Evolutionary conservation across 2,329 filamentous ascomycete genomes (phyloP), one percentile per base, ranked within the genome.

Genomic region (Colletotrichum tanaceti): DNA sequence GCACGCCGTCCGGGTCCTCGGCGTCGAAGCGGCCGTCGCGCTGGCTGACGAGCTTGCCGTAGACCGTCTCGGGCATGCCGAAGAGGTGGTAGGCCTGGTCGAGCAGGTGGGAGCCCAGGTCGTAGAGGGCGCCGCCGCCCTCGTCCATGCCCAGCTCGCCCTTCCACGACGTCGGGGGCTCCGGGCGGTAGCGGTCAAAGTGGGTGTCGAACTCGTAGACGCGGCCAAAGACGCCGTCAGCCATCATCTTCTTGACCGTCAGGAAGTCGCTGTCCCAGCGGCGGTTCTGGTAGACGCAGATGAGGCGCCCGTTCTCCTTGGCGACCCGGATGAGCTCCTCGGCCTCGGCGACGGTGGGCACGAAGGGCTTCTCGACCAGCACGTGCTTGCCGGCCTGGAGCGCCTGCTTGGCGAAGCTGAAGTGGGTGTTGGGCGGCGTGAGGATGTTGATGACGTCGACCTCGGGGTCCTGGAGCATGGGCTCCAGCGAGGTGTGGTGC

Each of bases 341-440:
- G 13, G 92, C 92, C 79, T 94, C 89, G 66, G 86, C 83, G 1
- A 86, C 83, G 1, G 89, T 91, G 22, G 92, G 90, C 14, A 93
- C 91, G 77, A 95, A 95, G 2, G 93, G 93, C 82, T 95, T 95
- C 82, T 95, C 93, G 57, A 91, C 90, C 60, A 95, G 83, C 32
- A 94, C 90, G 77, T 95, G 90, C 82, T 94, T 94, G 73, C 90
- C 90, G 11, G 86, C 83, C 75, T 90, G 84, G 55, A 95, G 83
- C 0, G 90, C 89, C 59, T 86, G 78, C 77, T 89, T 89, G 43
- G 88, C 83, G 73, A 94, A 83, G 18, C 83, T 77, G 75, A 89
- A 92, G 81, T 95, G 93, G 13, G 88, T 90, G 70, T 90, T 85
- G 0, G 92, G 92, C 0, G 91, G 88, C 0, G 91, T 93, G 60